phyloP scores from a whole-genome alignment of 345 rosid species.

The Aquilaria yunnanensis region DNA sequence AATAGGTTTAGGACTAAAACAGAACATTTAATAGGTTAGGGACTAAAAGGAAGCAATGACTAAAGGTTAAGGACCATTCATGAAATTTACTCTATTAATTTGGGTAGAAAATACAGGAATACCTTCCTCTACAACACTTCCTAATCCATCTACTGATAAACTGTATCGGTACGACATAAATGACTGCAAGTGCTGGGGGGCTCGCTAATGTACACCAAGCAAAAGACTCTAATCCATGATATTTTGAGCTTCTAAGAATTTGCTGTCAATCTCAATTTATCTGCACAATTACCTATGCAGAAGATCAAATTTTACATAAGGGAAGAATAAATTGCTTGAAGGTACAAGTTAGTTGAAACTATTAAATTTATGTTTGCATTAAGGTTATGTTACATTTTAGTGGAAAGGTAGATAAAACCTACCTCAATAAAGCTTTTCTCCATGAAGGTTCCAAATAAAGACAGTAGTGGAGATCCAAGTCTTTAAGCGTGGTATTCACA shows the following conservation, averaged over 20 bases:
- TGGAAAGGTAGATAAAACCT: background rate
- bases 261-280: slow-evolving; percentile 83
- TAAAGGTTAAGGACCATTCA: too few species aligned
- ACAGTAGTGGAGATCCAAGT: slow-evolving; percentile 79
- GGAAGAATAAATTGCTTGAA: too few species aligned
- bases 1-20: too few species aligned
- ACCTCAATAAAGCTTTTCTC: slow-evolving; percentile 81
- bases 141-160: slow-evolving; percentile 51
- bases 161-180: slow-evolving; percentile 25
- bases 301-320: too few species aligned
- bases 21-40: background rate
- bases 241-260: slow-evolving; percentile 72
- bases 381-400: too few species aligned
- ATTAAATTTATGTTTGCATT: too few species aligned
- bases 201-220: slow-evolving; percentile 96
- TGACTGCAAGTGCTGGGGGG: slow-evolving; percentile 79
- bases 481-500: slow-evolving; percentile 91
- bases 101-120: background rate
- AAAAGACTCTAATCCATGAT: slow-evolving; percentile 99
- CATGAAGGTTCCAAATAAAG: slow-evolving; percentile 94
- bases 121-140: slow-evolving; percentile 93
- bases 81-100: too few species aligned
- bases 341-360: too few species aligned
- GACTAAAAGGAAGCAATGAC: too few species aligned
- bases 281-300: slow-evolving; percentile 28